phyloP scores from a whole-genome alignment of 495 filamentous ascomycete genomes.

The Poronia punctata region DNA sequence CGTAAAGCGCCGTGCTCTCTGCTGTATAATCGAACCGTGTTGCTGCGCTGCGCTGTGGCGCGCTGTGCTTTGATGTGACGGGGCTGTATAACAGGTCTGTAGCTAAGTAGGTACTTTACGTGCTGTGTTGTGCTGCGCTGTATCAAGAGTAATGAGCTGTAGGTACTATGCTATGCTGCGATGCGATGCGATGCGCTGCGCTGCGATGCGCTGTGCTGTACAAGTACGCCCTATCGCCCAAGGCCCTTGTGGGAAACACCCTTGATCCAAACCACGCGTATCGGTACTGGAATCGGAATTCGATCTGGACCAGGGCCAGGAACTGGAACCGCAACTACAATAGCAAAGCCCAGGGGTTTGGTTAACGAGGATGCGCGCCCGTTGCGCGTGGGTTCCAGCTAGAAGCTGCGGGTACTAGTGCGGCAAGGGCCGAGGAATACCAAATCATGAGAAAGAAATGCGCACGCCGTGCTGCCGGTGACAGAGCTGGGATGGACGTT shows the following conservation, averaged over 20 bases:
- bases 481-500: conserved; percentile 21
- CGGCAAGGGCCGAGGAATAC: conserved; percentile 20
- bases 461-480: conserved; percentile 23
- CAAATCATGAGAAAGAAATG: conserved; percentile 19
- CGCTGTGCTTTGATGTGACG: background rate
- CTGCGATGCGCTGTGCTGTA: conserved; percentile 5
- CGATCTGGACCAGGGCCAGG: too few relatives aligned
- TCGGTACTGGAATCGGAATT: too few relatives aligned
- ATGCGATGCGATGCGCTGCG: conserved; percentile 9
- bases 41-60: conserved; percentile 13
- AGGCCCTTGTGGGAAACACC: background rate
- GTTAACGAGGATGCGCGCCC: too few relatives aligned
- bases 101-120: too few relatives aligned
- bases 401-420: conserved; percentile 25
- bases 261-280: too few relatives aligned
- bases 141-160: too few relatives aligned
- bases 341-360: too few relatives aligned
- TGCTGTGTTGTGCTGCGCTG: conserved; percentile 22
- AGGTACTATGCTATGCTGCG: conserved; percentile 9
- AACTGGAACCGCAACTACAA: too few relatives aligned
- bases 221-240: background rate
- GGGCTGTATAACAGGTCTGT: too few relatives aligned
- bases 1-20: too few relatives aligned
- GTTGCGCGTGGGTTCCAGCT: conserved; percentile 23
- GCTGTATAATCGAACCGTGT: conserved; percentile 1